A percentile compares a stretch with the other conserved stretches of the same genome.
These are phyloP conservation scores for Penicillium sp. DNA, from an alignment of 2,329 filamentous ascomycete species.

Conservation along the genomic window DNA sequence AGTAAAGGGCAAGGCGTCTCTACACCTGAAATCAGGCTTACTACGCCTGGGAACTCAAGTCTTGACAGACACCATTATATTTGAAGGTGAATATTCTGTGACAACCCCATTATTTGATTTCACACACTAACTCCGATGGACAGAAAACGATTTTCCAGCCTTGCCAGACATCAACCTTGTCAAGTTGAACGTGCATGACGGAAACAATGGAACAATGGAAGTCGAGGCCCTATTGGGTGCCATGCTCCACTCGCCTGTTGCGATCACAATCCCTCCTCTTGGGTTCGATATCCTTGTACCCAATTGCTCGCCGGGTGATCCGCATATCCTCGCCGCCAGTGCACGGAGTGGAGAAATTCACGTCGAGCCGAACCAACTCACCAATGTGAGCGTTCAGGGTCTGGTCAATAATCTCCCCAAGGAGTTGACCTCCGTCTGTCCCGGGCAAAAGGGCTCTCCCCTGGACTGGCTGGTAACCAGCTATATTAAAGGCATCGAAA, in stretches of 20 bases:
- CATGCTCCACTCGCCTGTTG: slow-evolving; percentile 75
- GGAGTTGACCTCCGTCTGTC: slow-evolving; percentile 71
- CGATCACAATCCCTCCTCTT: slow-evolving; percentile 74
- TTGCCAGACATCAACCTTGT: slow-evolving; percentile 83
- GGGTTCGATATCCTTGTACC: slow-evolving; percentile 83
- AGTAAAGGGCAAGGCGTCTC: slow-evolving; percentile 70
- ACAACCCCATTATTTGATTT: slow-evolving; percentile 36
- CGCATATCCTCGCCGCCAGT: slow-evolving; percentile 76
- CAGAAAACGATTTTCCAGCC: slow-evolving; percentile 65
- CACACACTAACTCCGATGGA: neutral
- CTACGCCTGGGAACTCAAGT: slow-evolving; percentile 75
- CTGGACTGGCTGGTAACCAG: slow-evolving; percentile 77
- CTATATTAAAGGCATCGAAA: slow-evolving; percentile 78
- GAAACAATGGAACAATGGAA: slow-evolving; percentile 67
- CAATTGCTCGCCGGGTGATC: slow-evolving; percentile 71
- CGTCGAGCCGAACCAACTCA: slow-evolving; percentile 67
- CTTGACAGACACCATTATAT: slow-evolving; percentile 71
- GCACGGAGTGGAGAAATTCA: slow-evolving; percentile 68
- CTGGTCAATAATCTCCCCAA: slow-evolving; percentile 73
- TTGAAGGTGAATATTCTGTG: slow-evolving; percentile 73
- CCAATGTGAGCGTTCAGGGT: slow-evolving; percentile 70
- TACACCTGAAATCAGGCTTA: slow-evolving; percentile 76
- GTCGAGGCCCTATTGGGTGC: slow-evolving; percentile 75
- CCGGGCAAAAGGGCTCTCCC: slow-evolving; percentile 74
- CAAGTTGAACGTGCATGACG: slow-evolving; percentile 76